phyloP scores from a whole-genome alignment of 345 rosid species.

The Streptanthus diversifolius region DNA sequence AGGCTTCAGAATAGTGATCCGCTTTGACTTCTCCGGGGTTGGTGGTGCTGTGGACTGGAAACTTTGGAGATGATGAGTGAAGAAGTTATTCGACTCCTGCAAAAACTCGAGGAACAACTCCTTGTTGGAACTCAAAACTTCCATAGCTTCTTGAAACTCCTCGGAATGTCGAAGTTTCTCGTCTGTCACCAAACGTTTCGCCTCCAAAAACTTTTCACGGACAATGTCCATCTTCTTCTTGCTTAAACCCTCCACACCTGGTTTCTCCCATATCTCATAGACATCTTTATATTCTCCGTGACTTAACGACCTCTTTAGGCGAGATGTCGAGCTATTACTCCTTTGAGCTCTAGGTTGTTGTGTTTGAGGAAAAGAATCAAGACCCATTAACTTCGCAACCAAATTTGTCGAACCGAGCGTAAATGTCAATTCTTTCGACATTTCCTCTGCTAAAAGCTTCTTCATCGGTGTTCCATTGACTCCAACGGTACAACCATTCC shows the following conservation, averaged over 20 bases:
- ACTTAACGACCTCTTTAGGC: conserved; percentile 51
- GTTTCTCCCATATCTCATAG: conserved; percentile 53
- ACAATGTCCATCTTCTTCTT: conserved; percentile 75
- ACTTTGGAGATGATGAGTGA: conserved; percentile 52
- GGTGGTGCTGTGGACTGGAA: conserved; percentile 44
- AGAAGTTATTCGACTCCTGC: conserved; percentile 70
- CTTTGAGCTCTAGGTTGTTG: conserved; percentile 34
- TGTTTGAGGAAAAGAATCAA: conserved; percentile 66
- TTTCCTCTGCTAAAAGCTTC: conserved; percentile 68
- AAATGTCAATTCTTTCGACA: conserved; percentile 69
- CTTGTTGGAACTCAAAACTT: conserved; percentile 67
- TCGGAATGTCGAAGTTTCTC: conserved; percentile 76
- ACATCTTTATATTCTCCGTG: conserved; percentile 55
- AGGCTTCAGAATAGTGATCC: conserved; percentile 80
- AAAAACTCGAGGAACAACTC: conserved; percentile 77
- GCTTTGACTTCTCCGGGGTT: conserved; percentile 55
- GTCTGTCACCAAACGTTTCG: conserved; percentile 77
- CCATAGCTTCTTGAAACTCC: conserved; percentile 85
- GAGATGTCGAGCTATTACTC: conserved; percentile 43
- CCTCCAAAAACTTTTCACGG: conserved; percentile 83
- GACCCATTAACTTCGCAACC: conserved; percentile 97
- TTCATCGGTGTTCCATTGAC: conserved; percentile 69
- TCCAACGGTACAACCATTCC: conserved; percentile 45
- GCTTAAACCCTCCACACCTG: conserved; percentile 14
- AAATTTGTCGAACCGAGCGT: conserved; percentile 57